phyloP scores from a whole-genome alignment of 768 basidiomycete species.

The Pilatotrama ljubarskyi region DNA sequence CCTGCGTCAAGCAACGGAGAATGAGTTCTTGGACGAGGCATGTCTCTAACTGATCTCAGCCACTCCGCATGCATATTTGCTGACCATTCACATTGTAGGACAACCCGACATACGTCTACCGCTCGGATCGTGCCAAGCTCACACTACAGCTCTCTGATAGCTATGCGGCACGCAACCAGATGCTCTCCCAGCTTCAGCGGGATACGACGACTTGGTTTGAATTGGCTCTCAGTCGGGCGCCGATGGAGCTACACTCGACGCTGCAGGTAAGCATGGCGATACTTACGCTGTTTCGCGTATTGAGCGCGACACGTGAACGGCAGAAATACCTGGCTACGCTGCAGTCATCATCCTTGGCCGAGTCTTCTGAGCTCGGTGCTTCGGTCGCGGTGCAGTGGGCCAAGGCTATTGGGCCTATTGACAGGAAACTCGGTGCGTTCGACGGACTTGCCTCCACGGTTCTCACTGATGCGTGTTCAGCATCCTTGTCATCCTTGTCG shows the following conservation, averaged over 20 bases:
- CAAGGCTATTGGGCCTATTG: slow-evolving; percentile 74
- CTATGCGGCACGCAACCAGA: slow-evolving; percentile 82
- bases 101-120: slow-evolving; percentile 82
- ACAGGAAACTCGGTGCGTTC: slow-evolving; percentile 72
- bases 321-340: slow-evolving; percentile 88
- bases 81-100: slow-evolving; percentile 51
- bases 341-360: slow-evolving; percentile 65
- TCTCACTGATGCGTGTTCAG: slow-evolving; percentile 32
- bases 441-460: neutral
- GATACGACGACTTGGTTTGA: slow-evolving; percentile 85
- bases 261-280: slow-evolving; percentile 63
- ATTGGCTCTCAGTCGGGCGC: slow-evolving; percentile 82
- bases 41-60: neutral
- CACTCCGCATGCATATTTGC: neutral
- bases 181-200: slow-evolving; percentile 70
- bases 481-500: slow-evolving; percentile 53
- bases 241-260: slow-evolving; percentile 89
- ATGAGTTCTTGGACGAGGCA: slow-evolving; percentile 91
- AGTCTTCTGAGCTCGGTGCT: slow-evolving; percentile 86
- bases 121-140: slow-evolving; percentile 74
- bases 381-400: slow-evolving; percentile 87
- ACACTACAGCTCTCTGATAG: slow-evolving; percentile 82
- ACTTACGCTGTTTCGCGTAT: neutral
- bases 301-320: neutral
- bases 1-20: slow-evolving; percentile 83